Evolutionary conservation across 1,284 basidiomycete genomes (phyloP).

Genomic region (Rhodotorula sp.): DNA sequence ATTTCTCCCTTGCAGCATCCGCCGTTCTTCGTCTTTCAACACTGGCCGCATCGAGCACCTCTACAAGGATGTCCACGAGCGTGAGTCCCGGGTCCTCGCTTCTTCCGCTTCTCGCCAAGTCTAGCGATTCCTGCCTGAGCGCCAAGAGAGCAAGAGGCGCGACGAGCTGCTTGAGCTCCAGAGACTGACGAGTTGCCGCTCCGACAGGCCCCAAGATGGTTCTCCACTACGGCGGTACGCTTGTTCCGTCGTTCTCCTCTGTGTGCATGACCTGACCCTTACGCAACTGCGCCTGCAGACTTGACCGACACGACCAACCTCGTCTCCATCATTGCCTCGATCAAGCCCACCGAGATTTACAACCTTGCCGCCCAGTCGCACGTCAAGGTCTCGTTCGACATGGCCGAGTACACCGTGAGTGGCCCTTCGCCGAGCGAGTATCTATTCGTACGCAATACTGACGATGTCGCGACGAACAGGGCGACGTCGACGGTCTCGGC

Average conservation of each 20-base stretch:
- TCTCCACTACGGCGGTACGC: constrained; percentile 72
- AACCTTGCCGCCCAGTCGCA: constrained; percentile 94
- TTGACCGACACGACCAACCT: constrained; percentile 87
- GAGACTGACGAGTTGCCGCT: too few relatives aligned
- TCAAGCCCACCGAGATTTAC: constrained; percentile 85
- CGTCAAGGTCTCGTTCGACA: constrained; percentile 94
- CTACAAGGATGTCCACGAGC: constrained; percentile 78
- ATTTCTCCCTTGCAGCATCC: constrained; percentile 63
- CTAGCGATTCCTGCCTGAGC: too few relatives aligned
- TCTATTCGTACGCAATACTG: too few relatives aligned
- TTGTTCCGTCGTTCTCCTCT: too few relatives aligned
- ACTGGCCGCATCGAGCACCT: constrained; percentile 85
- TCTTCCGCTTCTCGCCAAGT: not conserved
- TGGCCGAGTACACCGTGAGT: constrained; percentile 81
- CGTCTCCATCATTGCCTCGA: constrained; percentile 85
- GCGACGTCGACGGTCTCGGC: constrained; percentile 85
- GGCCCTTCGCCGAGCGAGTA: too few relatives aligned
- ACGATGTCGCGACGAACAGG: constrained; percentile 46
- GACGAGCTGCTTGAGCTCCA: too few relatives aligned
- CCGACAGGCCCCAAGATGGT: constrained; percentile 61
- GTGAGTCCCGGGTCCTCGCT: constrained; percentile 23
- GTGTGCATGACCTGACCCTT: not conserved
- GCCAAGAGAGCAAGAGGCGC: too few relatives aligned
- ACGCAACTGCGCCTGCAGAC: constrained; percentile 14
- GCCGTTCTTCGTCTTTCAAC: constrained; percentile 90